Conservation (phyloP, 495 filamentous ascomycete species). For the Lepraria neglecta region DNA sequence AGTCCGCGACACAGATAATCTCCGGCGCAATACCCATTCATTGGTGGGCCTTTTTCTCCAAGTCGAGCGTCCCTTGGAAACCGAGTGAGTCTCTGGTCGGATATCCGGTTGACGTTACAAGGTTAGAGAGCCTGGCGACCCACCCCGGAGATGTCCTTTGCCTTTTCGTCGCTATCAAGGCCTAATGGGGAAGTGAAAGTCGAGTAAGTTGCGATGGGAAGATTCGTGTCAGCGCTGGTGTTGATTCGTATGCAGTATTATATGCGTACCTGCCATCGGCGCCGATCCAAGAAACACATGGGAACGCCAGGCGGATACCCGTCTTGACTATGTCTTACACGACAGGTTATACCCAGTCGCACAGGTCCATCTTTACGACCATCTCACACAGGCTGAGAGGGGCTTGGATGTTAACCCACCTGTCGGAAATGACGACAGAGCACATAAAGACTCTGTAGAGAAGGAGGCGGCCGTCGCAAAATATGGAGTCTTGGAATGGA, state of each 20-base stretch:
- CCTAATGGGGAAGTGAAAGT: slow-evolving; percentile 25
- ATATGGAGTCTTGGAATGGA: slow-evolving; percentile 24
- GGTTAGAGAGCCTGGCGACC: not conserved
- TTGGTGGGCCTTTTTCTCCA: no score
- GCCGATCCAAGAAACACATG: slow-evolving; percentile 37
- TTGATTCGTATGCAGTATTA: slow-evolving; percentile 31
- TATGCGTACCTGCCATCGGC: slow-evolving; percentile 41
- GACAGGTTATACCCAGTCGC: slow-evolving; percentile 26
- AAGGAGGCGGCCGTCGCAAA: slow-evolving; percentile 3
- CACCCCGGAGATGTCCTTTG: slow-evolving; percentile 12
- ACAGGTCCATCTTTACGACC: slow-evolving; percentile 23
- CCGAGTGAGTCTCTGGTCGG: no score
- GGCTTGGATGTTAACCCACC: slow-evolving; percentile 7
- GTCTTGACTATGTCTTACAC: slow-evolving; percentile 27
- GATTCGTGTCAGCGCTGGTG: slow-evolving; percentile 12
- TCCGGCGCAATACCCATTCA: no score
- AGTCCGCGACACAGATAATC: no score
- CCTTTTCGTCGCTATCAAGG: slow-evolving; percentile 8
- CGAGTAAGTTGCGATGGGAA: slow-evolving; percentile 32
- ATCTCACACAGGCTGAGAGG: slow-evolving; percentile 19
- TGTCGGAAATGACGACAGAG: not conserved
- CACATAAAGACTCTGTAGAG: slow-evolving; percentile 2
- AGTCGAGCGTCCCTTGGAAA: no score
- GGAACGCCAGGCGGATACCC: slow-evolving; percentile 23
- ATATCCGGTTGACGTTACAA: not conserved